Evolutionary conservation across 208 protist species (phyloP).

Genomic region (Leishmania lainsoni): DNA sequence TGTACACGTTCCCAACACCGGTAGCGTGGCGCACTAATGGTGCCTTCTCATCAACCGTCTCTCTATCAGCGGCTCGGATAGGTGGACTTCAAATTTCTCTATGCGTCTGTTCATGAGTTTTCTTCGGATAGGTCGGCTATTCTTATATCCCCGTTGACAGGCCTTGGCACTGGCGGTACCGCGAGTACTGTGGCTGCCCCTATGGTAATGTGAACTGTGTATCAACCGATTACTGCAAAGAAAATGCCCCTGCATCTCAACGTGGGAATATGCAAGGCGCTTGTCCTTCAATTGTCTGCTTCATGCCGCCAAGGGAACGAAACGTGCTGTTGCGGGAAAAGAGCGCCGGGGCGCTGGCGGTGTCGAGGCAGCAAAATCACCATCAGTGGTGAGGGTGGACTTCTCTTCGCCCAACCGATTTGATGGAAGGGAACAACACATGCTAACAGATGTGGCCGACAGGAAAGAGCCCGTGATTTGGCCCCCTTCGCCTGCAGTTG

Average conservation of each 20-base stretch:
- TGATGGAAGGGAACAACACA: neutral
- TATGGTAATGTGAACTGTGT: neutral
- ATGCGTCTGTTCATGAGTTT: neutral
- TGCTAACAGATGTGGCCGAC: conserved; percentile 8
- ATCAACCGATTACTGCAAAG: conserved; percentile 12
- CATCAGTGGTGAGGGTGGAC: neutral
- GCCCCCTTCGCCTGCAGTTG: conserved; percentile 9
- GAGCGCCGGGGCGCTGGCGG: neutral
- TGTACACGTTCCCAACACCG: neutral
- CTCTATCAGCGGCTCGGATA: neutral
- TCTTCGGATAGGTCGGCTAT: neutral
- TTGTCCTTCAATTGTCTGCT: conserved; percentile 23
- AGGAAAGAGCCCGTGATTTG: conserved; percentile 22
- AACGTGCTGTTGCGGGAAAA: conserved; percentile 8
- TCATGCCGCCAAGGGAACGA: conserved; percentile 35
- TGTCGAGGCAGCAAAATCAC: neutral
- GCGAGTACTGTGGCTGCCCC: neutral
- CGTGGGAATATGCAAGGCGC: conserved; percentile 40
- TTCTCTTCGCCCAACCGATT: neutral
- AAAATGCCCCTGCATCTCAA: conserved; percentile 21
- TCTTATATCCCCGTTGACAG: neutral
- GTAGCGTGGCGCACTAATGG: neutral
- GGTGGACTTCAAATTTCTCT: neutral
- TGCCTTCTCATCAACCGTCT: neutral
- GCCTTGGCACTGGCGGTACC: too few species aligned